Percentiles rank a stretch among this genome's conserved stretches.
Evolutionary conservation across 2,329 filamentous ascomycete genomes (phyloP).

Genomic region (Venturia oleaginea): DNA sequence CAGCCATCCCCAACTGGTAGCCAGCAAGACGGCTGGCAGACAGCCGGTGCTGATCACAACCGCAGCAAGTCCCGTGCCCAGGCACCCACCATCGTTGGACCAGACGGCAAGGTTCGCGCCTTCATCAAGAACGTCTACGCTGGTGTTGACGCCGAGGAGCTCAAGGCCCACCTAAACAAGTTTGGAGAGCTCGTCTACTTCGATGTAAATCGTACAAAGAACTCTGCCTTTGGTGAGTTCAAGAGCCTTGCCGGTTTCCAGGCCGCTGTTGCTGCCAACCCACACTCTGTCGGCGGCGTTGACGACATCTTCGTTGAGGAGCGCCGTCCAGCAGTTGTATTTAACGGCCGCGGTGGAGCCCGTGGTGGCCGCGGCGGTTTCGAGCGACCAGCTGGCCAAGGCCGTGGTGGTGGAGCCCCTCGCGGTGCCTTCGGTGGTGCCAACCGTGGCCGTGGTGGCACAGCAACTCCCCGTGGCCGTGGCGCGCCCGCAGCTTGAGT

Average conservation of each 20-base stretch:
- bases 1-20: slow-evolving; percentile 28
- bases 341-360: slow-evolving; percentile 30
- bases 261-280: slow-evolving; percentile 74
- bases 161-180: slow-evolving; percentile 61
- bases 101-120: slow-evolving; percentile 47
- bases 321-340: slow-evolving; percentile 53
- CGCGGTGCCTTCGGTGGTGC: slow-evolving; percentile 51
- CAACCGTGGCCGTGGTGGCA: slow-evolving; percentile 56
- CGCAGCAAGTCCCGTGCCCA: slow-evolving; percentile 75
- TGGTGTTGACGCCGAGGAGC: slow-evolving; percentile 66
- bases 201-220: slow-evolving; percentile 65
- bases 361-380: slow-evolving; percentile 44
- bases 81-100: slow-evolving; percentile 58
- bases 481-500: slow-evolving; percentile 14
- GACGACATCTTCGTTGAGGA: slow-evolving; percentile 83
- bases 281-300: slow-evolving; percentile 67
- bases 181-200: slow-evolving; percentile 58
- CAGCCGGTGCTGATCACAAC: slow-evolving; percentile 65
- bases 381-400: slow-evolving; percentile 50
- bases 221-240: slow-evolving; percentile 96
- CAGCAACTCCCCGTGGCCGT: slow-evolving; percentile 21
- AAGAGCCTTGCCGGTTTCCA: slow-evolving; percentile 71
- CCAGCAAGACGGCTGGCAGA: slow-evolving; percentile 72
- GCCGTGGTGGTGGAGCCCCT: slow-evolving; percentile 65
- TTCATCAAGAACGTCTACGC: slow-evolving; percentile 96